Evolutionary conservation across 192 early-diverging fungal genomes (phyloP), one percentile per base, ranked within the genome.

Genomic region (Podila epigama): DNA sequence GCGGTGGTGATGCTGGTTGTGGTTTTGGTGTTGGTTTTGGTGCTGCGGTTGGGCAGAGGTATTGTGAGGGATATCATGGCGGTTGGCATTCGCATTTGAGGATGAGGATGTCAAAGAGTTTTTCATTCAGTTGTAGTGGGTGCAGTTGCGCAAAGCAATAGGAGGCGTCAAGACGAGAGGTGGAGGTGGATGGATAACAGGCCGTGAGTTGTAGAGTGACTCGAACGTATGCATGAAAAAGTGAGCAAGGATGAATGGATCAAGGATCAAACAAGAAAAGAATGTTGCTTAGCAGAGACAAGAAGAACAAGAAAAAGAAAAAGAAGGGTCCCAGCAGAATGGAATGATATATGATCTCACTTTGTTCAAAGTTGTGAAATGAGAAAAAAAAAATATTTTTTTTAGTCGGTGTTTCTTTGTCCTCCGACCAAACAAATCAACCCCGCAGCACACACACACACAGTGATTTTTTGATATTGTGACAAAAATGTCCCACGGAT

Each of bases 91-190:
- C 50, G 37, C n/a, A n/a, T n/a, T 31, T 37, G 54, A 34, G 54
- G 67, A 53, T 48, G 36, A 48, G 34, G 54, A 51, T 6, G 58
- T 51, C 29, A 22, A 29, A 62, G 65, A 22, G 63, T 64, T 68
- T 68, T 60, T 77, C 73, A 77, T 77, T 39, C 42, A 64, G 29
- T 53, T 6, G n/a, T 41, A 7, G 20, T 22, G 22, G 36, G 0
- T 35, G 57, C 9, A n/a, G 29, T 16, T 13, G 1, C n/a, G n/a
- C n/a, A n/a, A n/a, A n/a, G n/a, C n/a, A n/a, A n/a, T n/a, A n/a
- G n/a, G n/a, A n/a, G n/a, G n/a, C n/a, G n/a, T n/a, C n/a, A n/a
- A n/a, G n/a, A n/a, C n/a, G n/a, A n/a, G n/a, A 34, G 33, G 58
- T 25, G n/a, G 56, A 34, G 56, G 31, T 22, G 34, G 27, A 39